These are phyloP conservation scores for Paraglomus brasilianum DNA, from an alignment of 192 early-diverging fungal genomes.

Conservation along the genomic window DNA sequence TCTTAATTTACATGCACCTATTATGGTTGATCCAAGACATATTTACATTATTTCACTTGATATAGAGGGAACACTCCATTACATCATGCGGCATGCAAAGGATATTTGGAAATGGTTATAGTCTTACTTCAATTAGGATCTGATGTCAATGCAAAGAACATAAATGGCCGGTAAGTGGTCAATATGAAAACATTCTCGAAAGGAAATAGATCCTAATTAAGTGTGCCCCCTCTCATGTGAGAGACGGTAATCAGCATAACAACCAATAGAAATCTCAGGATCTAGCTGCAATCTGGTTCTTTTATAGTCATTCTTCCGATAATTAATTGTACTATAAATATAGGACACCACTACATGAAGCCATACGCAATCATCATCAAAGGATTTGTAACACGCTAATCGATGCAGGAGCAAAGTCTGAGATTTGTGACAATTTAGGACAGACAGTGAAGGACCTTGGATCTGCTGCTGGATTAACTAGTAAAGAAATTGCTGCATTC, in stretches of 20 bases:
- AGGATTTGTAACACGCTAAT: constrained; percentile 36
- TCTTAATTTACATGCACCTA: neutral
- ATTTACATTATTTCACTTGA: neutral
- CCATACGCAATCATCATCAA: constrained; percentile 38
- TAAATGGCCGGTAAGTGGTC: constrained; percentile 17
- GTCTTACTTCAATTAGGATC: constrained; percentile 56
- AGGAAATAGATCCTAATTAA: neutral
- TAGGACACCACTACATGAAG: constrained; percentile 44
- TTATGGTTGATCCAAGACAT: neutral
- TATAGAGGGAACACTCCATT: constrained; percentile 62
- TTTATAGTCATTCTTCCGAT: neutral
- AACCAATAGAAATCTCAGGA: too few species aligned
- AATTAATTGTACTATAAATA: neutral
- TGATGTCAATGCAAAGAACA: constrained; percentile 59
- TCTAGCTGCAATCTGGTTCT: neutral
- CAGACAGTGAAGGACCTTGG: constrained; percentile 21
- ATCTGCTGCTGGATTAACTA: neutral
- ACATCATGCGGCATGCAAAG: constrained; percentile 64
- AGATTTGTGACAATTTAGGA: constrained; percentile 29
- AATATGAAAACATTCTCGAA: neutral
- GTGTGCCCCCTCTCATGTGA: neutral
- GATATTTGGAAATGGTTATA: constrained; percentile 49
- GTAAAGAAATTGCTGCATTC: constrained; percentile 7
- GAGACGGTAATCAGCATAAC: too few species aligned
- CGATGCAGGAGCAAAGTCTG: constrained; percentile 34